These are phyloP conservation scores for Tulasnella sp. DNA, from an alignment of 768 basidiomycete species.

Conservation along the genomic window DNA sequence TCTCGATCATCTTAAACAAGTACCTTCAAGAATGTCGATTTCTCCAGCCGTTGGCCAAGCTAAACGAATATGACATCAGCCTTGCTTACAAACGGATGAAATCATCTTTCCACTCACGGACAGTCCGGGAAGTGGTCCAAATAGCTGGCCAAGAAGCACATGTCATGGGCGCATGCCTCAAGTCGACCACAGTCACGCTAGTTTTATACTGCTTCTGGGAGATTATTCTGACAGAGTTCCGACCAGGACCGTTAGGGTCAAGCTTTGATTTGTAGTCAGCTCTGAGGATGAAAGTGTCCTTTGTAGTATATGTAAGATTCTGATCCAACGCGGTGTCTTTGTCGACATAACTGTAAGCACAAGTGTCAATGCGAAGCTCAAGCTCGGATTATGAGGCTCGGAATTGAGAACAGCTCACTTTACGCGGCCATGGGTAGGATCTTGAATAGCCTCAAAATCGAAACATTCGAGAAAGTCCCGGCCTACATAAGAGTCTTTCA, in stretches of 20 bases:
- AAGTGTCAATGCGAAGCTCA: not conserved
- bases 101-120: no score
- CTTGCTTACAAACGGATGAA: no score
- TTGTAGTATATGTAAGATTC: slow-evolving; percentile 11
- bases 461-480: slow-evolving; percentile 15
- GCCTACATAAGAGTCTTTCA: slow-evolving; percentile 17
- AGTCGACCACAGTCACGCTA: slow-evolving; percentile 3
- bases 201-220: slow-evolving; percentile 10
- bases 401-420: slow-evolving; percentile 11
- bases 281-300: slow-evolving; percentile 12
- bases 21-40: no score
- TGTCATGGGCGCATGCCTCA: slow-evolving; percentile 10
- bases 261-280: slow-evolving; percentile 8
- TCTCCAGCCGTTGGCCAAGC: no score
- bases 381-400: not conserved
- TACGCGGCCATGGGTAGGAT: slow-evolving; percentile 19
- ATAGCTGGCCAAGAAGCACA: slow-evolving; percentile 17
- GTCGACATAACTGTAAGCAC: not conserved
- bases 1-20: no score
- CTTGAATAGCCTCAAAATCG: slow-evolving; percentile 13
- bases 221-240: slow-evolving; percentile 9
- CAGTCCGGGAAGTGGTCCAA: slow-evolving; percentile 14
- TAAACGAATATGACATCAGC: no score
- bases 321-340: not conserved
- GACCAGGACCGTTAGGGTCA: slow-evolving; percentile 5